Conservation (phyloP, 768 basidiomycete species). For the Macrolepiota dolichaula region DNA sequence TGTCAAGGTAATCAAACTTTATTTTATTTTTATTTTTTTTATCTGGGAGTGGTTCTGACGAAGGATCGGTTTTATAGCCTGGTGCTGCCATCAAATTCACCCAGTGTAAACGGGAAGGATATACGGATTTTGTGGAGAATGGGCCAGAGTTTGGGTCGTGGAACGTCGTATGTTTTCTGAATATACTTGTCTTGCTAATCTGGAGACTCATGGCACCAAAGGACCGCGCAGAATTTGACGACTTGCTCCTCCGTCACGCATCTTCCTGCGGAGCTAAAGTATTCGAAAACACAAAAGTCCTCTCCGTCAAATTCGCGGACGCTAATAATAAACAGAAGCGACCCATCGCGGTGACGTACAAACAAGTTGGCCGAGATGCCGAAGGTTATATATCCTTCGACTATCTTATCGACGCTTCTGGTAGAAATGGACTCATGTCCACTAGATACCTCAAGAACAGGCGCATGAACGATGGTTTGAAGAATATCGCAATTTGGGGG, state of each 20-base stretch:
- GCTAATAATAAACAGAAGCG: conserved; percentile 6
- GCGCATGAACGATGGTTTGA: conserved; percentile 42
- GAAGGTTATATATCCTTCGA: conserved; percentile 47
- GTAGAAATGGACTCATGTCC: conserved; percentile 52
- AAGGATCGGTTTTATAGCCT: conserved; percentile 31
- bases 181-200: not conserved
- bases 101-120: conserved; percentile 53
- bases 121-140: conserved; percentile 52
- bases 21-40: not conserved
- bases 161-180: conserved; percentile 47
- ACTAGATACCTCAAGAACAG: conserved; percentile 48
- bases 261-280: conserved; percentile 40
- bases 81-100: conserved; percentile 61
- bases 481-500: conserved; percentile 58
- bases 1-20: conserved; percentile 31
- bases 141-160: conserved; percentile 47
- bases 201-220: conserved; percentile 14
- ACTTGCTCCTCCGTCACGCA: conserved; percentile 51
- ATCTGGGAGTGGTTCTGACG: not conserved
- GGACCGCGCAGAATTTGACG: conserved; percentile 52
- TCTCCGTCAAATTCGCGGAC: conserved; percentile 35
- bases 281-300: conserved; percentile 43
- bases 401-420: conserved; percentile 58
- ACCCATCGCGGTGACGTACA: conserved; percentile 34
- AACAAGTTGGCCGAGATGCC: conserved; percentile 12